phyloP scores from a whole-genome alignment of 805 yeast species.

The Metschnikowia rubicola region DNA sequence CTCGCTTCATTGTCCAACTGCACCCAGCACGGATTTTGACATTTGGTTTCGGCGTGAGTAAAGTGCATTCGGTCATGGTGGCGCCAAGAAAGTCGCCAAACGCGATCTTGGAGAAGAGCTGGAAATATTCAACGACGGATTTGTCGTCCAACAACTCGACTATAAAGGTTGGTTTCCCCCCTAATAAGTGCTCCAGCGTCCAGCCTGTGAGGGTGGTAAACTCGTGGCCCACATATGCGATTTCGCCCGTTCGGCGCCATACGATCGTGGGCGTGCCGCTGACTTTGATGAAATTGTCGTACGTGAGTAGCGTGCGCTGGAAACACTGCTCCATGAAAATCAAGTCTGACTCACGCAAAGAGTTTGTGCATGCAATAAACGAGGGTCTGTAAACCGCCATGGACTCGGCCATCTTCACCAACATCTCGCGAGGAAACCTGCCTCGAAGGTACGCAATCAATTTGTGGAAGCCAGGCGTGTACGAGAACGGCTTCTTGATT shows the following conservation, averaged over 20 bases:
- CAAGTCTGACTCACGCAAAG: conserved; percentile 84
- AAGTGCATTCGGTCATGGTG: conserved; percentile 82
- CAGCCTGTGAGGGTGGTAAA: conserved; percentile 90
- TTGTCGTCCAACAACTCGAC: conserved; percentile 84
- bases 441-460: conserved; percentile 68
- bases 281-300: conserved; percentile 76
- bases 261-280: conserved; percentile 93
- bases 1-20: conserved; percentile 90
- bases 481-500: conserved; percentile 74
- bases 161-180: conserved; percentile 63
- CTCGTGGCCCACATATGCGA: conserved; percentile 93
- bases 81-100: conserved; percentile 86
- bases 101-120: conserved; percentile 77
- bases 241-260: conserved; percentile 95
- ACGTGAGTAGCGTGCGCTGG: conserved; percentile 86
- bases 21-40: conserved; percentile 71
- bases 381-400: conserved; percentile 91
- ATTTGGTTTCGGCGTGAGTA: conserved; percentile 55
- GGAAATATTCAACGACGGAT: conserved; percentile 84
- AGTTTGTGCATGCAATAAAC: conserved; percentile 87
- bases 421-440: conserved; percentile 64
- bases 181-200: conserved; percentile 65
- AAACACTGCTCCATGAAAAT: conserved; percentile 96
- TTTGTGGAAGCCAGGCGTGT: conserved; percentile 87
- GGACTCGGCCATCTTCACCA: conserved; percentile 78